Evolutionary conservation across 257 asterid genomes (phyloP), one percentile per base, ranked within the genome.

Genomic region (Primulina tabacum): DNA sequence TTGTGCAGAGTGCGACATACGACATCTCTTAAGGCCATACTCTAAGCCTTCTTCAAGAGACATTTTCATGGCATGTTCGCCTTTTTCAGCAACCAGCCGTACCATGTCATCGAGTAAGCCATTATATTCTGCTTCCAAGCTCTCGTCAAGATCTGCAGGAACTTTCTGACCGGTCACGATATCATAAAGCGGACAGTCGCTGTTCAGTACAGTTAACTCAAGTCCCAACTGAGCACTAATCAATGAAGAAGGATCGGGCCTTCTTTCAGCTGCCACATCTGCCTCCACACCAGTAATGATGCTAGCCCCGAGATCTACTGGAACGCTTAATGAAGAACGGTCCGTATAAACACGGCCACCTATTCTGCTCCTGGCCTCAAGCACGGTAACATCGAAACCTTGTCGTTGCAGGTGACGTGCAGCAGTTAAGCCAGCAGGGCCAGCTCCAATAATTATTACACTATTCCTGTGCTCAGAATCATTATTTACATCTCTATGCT

Each of bases 241-340:
- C 78, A 94, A 68, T 24, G 99, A 84, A 77, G 99, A 94, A 70
- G 99, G 99, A 84, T 94, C 99, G 2, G 98, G 96, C 80, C 98
- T 88, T 74, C 99, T 89, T 81, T 94, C 99, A 71, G 98, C 84
- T 68, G 89, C 96, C 72, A 94, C 96, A 75, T 94, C 99, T 67
- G 98, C 99, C 84, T 94, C 99, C 38, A 91, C 89, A 62, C 97
- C 99, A 34, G 99, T 94, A 80, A 94, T 94, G 84, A 94, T 94
- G 80, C 99, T 94, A 78, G 99, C 99, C 70, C 99, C 99, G 81
- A 94, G 98, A 82, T 94, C 99, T 73, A 91, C 99, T 0, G 99
- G 99, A 71, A 94, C 99, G 77, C 97, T 89, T 60, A 91, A 87
- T 66, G 99, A 87, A 18, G 93, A 79, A 68, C 64, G 90, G 67